Evolutionary conservation across 129 eudicot genomes (phyloP).

Genomic region (Dittrichia graveolens): DNA sequence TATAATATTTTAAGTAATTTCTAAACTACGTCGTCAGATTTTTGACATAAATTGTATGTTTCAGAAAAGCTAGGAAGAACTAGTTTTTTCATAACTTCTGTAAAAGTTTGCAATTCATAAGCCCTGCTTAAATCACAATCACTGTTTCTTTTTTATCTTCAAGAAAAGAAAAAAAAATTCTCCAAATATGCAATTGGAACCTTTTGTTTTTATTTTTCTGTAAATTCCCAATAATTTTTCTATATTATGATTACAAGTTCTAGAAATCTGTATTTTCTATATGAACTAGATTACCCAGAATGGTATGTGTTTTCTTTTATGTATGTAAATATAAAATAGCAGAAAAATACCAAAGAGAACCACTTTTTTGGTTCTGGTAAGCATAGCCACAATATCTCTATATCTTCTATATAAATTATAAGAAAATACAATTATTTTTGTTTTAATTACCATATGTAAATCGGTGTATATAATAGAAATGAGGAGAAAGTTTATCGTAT

Average conservation of each 20-base stretch:
- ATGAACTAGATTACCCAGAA: not conserved
- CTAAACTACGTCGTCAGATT: not conserved
- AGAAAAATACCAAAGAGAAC: not conserved
- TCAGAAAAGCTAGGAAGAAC: not conserved
- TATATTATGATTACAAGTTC: constrained; percentile 2
- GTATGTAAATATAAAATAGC: not conserved
- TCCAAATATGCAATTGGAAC: not conserved
- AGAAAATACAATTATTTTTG: too few species aligned
- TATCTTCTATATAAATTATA: not conserved
- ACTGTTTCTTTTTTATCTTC: not conserved
- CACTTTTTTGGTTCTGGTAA: not conserved
- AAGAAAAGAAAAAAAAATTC: not conserved
- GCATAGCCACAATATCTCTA: not conserved
- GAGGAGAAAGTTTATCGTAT: too few species aligned
- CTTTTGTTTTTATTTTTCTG: constrained; percentile 8
- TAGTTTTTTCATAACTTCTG: not conserved
- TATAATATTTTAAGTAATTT: not conserved
- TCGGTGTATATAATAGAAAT: too few species aligned
- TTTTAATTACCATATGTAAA: too few species aligned
- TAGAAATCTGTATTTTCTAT: not conserved
- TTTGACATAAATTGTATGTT: constrained; percentile 16
- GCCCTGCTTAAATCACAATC: not conserved
- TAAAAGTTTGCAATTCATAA: not conserved
- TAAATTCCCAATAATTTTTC: not conserved
- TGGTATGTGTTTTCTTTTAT: not conserved